phyloP scores from a whole-genome alignment of 371 early-diverging fungal genomes.

The Actinomortierella wolfii region DNA sequence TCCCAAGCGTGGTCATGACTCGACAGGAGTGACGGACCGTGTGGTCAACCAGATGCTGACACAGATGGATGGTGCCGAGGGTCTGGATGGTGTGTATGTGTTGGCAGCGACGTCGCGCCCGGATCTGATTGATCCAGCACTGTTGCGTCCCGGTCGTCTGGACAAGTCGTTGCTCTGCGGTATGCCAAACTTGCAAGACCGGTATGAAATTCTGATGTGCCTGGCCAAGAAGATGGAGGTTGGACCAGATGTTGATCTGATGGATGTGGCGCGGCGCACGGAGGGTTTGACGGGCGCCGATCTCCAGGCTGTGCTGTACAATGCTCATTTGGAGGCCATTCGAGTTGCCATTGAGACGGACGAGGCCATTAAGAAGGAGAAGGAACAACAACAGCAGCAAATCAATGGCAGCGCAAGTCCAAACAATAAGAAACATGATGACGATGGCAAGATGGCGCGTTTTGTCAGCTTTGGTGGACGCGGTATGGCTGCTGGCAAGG shows the following conservation, averaged over 20 bases:
- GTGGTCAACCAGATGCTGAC: conserved; percentile 97
- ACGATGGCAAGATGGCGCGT: conserved; percentile 33
- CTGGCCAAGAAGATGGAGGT: conserved; percentile 71
- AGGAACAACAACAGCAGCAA: conserved; percentile 1
- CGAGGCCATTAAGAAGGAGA: conserved; percentile 48
- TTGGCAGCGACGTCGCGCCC: conserved; percentile 98
- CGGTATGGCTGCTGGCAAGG: conserved; percentile 24
- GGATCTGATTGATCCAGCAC: conserved; percentile 97
- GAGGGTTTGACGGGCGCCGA: conserved; percentile 92
- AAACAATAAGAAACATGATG: conserved; percentile 6
- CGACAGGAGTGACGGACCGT: conserved; percentile 92
- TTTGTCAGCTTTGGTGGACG: conserved; percentile 43
- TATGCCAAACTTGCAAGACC: conserved; percentile 78
- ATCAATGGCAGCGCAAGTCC: conserved; percentile 8
- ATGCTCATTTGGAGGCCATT: conserved; percentile 89
- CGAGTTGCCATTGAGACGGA: conserved; percentile 69
- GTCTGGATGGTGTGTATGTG: conserved; percentile 87
- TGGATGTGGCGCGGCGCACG: conserved; percentile 64
- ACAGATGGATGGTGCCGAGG: conserved; percentile 97
- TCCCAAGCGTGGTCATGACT: conserved; percentile 87
- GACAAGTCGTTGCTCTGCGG: conserved; percentile 93
- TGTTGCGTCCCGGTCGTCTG: conserved; percentile 97
- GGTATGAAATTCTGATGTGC: conserved; percentile 71
- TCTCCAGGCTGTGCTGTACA: conserved; percentile 90
- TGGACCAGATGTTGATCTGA: conserved; percentile 61